A percentile compares a stretch with the other conserved stretches of the same genome.
These are phyloP conservation scores for Tolypocladium tropicale DNA, from an alignment of 2,329 filamentous ascomycete species.

Conservation along the genomic window DNA sequence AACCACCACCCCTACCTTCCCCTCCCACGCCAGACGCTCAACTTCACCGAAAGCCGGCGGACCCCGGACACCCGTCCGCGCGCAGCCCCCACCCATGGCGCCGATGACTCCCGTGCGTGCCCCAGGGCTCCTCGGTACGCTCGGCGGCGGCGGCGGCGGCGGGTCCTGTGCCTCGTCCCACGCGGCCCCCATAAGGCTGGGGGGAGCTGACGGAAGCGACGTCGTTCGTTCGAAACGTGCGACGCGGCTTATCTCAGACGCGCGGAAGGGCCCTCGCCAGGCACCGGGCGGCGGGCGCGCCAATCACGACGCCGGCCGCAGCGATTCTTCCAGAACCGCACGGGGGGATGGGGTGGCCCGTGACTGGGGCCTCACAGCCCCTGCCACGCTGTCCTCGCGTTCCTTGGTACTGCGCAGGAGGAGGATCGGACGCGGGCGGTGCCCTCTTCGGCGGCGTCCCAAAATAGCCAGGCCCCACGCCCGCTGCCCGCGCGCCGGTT, in stretches of 20 bases:
- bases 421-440: neutral
- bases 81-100: neutral
- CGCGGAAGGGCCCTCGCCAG: neutral
- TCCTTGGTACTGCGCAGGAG: neutral
- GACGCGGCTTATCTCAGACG: neutral
- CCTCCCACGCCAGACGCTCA: no score
- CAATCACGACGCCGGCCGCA: neutral
- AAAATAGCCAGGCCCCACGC: neutral
- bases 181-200: neutral
- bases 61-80: neutral
- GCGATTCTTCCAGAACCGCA: neutral
- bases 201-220: neutral
- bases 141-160: slow-evolving; percentile 2
- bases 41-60: neutral
- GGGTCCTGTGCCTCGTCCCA: no score
- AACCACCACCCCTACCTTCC: no score
- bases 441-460: slow-evolving; percentile 1
- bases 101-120: neutral
- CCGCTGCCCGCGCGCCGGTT: neutral
- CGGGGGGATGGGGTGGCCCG: neutral
- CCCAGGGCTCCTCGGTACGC: neutral
- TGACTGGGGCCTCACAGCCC: neutral
- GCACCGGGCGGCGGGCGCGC: neutral
- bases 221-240: neutral
- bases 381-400: neutral